Evolutionary conservation across 2,329 filamentous ascomycete species (phyloP).

Genomic region (Pseudocercospora vitis): DNA sequence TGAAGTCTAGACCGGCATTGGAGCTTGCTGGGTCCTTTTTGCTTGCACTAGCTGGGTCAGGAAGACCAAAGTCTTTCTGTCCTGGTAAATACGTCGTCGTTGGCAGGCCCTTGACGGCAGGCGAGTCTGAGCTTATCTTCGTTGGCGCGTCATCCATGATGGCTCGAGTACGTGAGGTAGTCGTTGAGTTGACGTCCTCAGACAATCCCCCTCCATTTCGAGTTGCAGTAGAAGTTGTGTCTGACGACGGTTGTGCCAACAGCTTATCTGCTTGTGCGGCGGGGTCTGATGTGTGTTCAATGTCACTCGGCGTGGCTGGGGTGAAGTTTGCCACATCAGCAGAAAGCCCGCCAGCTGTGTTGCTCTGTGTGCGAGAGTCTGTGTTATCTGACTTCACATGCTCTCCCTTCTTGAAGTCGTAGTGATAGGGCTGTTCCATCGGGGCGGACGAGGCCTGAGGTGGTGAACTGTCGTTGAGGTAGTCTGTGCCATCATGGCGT

Average conservation of each 20-base stretch:
- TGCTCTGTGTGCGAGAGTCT: no score
- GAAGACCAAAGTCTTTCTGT: neutral
- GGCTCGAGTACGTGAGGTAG: neutral
- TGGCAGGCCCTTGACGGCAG: neutral
- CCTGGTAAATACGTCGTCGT: neutral
- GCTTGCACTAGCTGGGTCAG: neutral
- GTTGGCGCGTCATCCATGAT: neutral
- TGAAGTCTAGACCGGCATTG: constrained; percentile 1
- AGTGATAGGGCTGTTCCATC: neutral
- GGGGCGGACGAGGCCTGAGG: neutral
- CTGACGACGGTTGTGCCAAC: neutral
- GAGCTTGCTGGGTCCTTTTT: neutral
- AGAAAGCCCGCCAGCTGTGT: neutral
- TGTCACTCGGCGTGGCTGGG: neutral
- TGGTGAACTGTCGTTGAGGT: constrained; percentile 12
- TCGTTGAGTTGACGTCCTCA: neutral
- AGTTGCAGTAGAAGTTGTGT: neutral
- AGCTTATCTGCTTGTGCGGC: constrained; percentile 1
- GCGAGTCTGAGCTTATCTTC: neutral
- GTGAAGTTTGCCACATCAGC: neutral
- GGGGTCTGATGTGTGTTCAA: neutral
- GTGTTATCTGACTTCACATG: no score
- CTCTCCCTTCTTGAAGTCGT: no score
- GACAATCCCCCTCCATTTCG: neutral
- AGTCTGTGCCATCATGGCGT: constrained; percentile 12